A percentile compares a stretch with the other conserved stretches of the same genome.
These are phyloP conservation scores for Arthrinium phaeospermum DNA, from an alignment of 2,329 filamentous ascomycete species.

Conservation along the genomic window DNA sequence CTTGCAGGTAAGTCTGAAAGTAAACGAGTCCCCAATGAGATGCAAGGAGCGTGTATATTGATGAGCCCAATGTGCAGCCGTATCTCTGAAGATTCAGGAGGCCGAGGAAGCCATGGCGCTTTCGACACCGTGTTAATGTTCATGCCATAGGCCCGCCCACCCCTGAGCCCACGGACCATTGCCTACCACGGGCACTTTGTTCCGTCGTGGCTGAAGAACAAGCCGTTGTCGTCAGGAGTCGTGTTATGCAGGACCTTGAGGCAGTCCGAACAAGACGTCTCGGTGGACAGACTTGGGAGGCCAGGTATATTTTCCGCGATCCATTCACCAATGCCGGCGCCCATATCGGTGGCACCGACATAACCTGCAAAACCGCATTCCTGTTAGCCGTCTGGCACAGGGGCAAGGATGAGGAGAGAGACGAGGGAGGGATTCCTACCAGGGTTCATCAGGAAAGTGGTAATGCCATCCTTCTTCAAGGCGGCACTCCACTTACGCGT, in stretches of 20 bases:
- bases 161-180: too few species aligned
- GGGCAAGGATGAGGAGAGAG: not conserved
- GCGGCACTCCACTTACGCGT: not conserved
- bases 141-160: too few species aligned
- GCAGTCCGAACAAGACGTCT: not conserved
- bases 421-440: not conserved
- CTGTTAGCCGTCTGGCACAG: not conserved
- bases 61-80: too few species aligned
- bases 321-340: not conserved
- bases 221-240: not conserved
- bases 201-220: not conserved
- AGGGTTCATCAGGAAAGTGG: not conserved
- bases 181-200: not conserved
- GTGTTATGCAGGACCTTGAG: not conserved
- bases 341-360: not conserved
- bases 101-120: too few species aligned
- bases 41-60: too few species aligned
- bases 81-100: too few species aligned
- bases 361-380: not conserved
- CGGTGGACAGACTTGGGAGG: not conserved
- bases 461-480: not conserved
- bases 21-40: too few species aligned
- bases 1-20: too few species aligned
- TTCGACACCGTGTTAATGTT: too few species aligned
- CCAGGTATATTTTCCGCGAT: not conserved